These are phyloP conservation scores for Penicillium verrucosum DNA, from an alignment of 2,329 filamentous ascomycete genomes.

Conservation along the genomic window DNA sequence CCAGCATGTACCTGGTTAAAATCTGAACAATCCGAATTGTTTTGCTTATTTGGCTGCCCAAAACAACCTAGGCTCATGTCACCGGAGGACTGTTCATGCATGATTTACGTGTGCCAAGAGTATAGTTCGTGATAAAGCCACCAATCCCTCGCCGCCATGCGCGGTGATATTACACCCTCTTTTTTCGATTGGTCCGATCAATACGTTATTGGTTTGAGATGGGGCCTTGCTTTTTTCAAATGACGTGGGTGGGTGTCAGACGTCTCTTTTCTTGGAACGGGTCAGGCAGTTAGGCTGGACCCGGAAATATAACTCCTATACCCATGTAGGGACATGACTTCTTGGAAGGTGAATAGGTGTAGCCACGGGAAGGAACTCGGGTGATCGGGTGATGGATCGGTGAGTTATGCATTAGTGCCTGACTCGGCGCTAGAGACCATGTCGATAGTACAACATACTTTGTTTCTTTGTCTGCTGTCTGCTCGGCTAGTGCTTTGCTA, in stretches of 20 bases:
- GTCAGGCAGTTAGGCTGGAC: neutral
- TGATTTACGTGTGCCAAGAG: neutral
- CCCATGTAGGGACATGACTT: neutral
- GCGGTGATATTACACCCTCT: neutral
- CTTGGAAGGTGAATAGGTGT: neutral
- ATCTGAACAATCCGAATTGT: neutral
- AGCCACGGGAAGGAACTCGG: neutral
- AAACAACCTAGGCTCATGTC: neutral
- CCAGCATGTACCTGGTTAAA: neutral
- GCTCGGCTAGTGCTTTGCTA: neutral
- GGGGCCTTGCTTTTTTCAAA: neutral
- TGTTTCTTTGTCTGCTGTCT: neutral
- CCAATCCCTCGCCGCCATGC: neutral
- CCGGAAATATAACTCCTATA: neutral
- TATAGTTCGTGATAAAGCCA: neutral
- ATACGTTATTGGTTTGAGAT: neutral
- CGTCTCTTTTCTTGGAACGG: neutral
- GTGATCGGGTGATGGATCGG: neutral
- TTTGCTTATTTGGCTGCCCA: neutral
- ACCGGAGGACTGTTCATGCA: neutral
- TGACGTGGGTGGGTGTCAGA: neutral
- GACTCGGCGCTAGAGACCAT: neutral
- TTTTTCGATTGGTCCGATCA: neutral
- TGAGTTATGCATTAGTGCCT: conserved; percentile 1
- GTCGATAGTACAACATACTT: neutral